Evolutionary conservation across 1,284 basidiomycete species (phyloP).

Genomic region (Hypsizygus ulmarius): DNA sequence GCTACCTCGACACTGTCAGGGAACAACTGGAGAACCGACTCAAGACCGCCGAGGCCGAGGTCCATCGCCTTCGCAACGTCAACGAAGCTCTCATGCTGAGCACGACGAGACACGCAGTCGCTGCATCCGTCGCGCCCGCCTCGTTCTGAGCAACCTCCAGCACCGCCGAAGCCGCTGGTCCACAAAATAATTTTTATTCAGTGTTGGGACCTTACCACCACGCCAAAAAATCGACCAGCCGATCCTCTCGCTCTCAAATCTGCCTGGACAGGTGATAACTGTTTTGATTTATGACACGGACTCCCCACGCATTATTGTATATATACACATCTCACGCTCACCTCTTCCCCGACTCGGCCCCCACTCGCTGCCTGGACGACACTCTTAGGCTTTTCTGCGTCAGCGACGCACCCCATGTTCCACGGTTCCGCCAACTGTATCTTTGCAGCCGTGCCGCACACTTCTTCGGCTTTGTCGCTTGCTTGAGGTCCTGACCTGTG

Average conservation of each 20-base stretch:
- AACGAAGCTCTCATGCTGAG: constrained; percentile 85
- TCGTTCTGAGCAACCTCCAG: constrained; percentile 47
- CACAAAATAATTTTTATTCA: constrained; percentile 18
- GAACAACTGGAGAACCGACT: constrained; percentile 70
- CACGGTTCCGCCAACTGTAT: constrained; percentile 19
- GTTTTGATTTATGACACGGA: constrained; percentile 49
- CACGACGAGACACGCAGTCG: constrained; percentile 65
- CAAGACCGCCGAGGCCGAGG: constrained; percentile 72
- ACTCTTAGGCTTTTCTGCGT: constrained; percentile 33
- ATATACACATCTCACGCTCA: constrained; percentile 36
- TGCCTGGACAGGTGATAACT: constrained; percentile 52
- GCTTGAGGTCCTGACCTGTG: constrained; percentile 34
- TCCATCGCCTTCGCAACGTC: constrained; percentile 71
- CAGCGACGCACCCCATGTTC: constrained; percentile 33
- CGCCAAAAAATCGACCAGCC: constrained; percentile 36
- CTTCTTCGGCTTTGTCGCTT: constrained; percentile 20
- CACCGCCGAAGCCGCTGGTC: constrained; percentile 14
- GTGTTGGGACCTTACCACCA: constrained; percentile 11
- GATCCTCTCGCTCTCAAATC: constrained; percentile 42
- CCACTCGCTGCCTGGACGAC: constrained; percentile 21
- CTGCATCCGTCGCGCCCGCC: constrained; percentile 46
- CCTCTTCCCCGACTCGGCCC: constrained; percentile 17
- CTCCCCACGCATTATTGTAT: constrained; percentile 46
- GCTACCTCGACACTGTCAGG: constrained; percentile 74
- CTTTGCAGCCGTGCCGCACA: constrained; percentile 54